Percentiles rank a stretch among this genome's conserved stretches.
Evolutionary conservation across 1,139 yeast genomes (phyloP).

Genomic region (Lodderomyces elongisporus): DNA sequence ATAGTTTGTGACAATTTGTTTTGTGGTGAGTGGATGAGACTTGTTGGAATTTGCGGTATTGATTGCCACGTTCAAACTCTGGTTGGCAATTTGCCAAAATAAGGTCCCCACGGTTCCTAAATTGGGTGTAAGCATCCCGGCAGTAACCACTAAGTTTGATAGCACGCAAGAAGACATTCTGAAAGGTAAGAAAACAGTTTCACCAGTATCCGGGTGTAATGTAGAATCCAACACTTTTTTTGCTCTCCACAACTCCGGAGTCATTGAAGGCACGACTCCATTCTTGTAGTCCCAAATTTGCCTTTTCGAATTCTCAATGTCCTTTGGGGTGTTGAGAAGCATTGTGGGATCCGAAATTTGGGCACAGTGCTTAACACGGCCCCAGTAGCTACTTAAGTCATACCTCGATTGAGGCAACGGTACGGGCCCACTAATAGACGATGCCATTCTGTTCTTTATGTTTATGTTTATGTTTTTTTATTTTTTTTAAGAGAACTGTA

Average conservation of each 20-base stretch:
- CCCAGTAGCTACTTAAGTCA: constrained; percentile 81
- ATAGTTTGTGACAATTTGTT: constrained; percentile 73
- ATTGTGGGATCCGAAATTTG: constrained; percentile 90
- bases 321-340: constrained; percentile 65
- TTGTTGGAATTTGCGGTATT: constrained; percentile 95
- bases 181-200: constrained; percentile 85
- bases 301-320: constrained; percentile 60
- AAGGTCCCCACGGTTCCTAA: constrained; percentile 85
- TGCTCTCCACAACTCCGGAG: constrained; percentile 85
- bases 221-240: constrained; percentile 83
- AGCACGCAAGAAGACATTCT: constrained; percentile 95
- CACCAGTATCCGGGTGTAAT: constrained; percentile 93
- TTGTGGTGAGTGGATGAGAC: constrained; percentile 79
- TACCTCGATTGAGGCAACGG: constrained; percentile 73
- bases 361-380: constrained; percentile 90
- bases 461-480: not conserved
- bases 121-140: constrained; percentile 95
- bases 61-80: constrained; percentile 91
- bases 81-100: constrained; percentile 98
- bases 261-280: constrained; percentile 58
- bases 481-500: too few species aligned
- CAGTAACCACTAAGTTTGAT: constrained; percentile 89
- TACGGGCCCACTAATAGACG: constrained; percentile 77
- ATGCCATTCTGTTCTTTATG: constrained; percentile 54
- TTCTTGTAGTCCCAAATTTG: constrained; percentile 67